These are phyloP conservation scores for Penicillium aurantiogriseum DNA, from an alignment of 2,329 filamentous ascomycete genomes.

Conservation along the genomic window DNA sequence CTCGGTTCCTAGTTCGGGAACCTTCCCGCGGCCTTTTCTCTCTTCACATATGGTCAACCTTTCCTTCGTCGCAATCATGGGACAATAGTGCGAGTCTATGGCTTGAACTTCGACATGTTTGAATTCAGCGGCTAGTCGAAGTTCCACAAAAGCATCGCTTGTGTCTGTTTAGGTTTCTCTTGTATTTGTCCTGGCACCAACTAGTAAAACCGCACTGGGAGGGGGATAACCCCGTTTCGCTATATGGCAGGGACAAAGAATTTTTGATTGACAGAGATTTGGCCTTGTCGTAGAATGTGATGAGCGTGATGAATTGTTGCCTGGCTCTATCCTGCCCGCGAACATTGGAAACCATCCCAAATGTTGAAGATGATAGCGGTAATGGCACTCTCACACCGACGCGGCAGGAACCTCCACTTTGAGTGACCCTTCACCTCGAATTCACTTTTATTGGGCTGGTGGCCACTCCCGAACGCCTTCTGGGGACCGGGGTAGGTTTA, in stretches of 20 bases:
- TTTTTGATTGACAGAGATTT: background rate
- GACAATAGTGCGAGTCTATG: background rate
- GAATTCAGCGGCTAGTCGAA: background rate
- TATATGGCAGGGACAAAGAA: background rate
- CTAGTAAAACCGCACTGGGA: too few relatives aligned
- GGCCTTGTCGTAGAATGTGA: background rate
- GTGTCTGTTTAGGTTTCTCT: background rate
- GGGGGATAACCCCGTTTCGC: background rate
- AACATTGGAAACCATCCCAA: background rate
- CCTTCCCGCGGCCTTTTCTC: too few relatives aligned
- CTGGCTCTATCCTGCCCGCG: background rate
- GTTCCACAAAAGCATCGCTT: background rate
- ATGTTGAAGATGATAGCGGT: background rate
- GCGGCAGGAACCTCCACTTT: too few relatives aligned
- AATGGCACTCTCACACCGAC: too few relatives aligned
- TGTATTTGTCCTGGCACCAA: background rate
- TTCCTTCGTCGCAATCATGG: background rate
- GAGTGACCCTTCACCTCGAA: too few relatives aligned
- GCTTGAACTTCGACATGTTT: background rate
- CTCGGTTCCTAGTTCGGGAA: too few relatives aligned
- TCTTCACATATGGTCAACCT: background rate
- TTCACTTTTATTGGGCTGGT: background rate
- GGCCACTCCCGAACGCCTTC: background rate
- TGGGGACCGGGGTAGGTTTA: too few relatives aligned
- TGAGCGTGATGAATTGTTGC: fast-evolving